Base-by-base conservation (phyloP, 495 filamentous ascomycete species). In the Talaromyces trachyspermus region DNA sequence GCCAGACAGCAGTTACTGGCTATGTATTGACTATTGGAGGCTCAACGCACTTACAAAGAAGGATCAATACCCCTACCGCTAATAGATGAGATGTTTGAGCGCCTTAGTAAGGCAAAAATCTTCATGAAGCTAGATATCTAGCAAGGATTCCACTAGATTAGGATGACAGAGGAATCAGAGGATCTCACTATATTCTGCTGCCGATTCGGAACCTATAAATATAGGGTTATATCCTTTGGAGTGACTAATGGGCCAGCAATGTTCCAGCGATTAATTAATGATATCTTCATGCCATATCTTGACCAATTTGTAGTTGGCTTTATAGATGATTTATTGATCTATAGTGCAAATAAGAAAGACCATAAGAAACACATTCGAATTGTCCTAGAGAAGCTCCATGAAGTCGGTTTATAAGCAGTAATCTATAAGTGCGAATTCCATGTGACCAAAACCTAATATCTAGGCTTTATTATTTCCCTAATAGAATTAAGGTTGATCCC, bases 41-140 rank as follows among this genome's bases (percentile, higher is more conserved):
- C 39, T 77, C 0, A 79, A 79, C 44, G 38, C 22, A 0, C 41
- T 75, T 0, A 77, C 60, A 0, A 53, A 49, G 3, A 72, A 71
- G 47, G 63, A 80, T 30, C 26, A 53, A 1, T 73, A 76, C 39
- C 64, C 67, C 33, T 78, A 0, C 72, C 69, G 0, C 37, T 74
- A 9, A 73, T 77, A 17, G 38, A 70, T n/a, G 62, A 80, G 43
- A 58, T 60, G 0, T 33, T 77, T 3, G 22, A 53, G n/a, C 19
- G 51, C 0, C 23, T 78, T 0, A 22, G 15, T 0, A 50, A 49
- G 30, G 56, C 58, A 2, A 64, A 53, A 35, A 55, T 59, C 20
- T 77, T 70, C 43, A 79, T 56, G 0, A 75, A 75, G 49, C 38
- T 79, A 0, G 65, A 79, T 52, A 59, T 76, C 8, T 50, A 54